Evolutionary conservation across 2,329 filamentous ascomycete genomes (phyloP), one percentile per base, ranked within the genome.

Genomic region (Orbilia ellipsospora): DNA sequence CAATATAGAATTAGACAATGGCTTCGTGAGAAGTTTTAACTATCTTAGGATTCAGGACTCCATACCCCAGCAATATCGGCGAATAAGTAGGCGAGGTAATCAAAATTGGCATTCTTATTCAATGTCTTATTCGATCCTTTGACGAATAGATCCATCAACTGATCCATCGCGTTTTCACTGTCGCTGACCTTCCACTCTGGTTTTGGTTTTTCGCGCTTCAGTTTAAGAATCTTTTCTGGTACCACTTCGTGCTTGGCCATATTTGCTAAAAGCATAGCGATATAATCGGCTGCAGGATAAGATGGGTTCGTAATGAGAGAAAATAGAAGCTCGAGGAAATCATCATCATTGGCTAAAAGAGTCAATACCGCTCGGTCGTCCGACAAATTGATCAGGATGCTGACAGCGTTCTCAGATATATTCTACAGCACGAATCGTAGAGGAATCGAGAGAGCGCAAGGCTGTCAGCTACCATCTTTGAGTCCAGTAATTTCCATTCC

Each of bases 61-160:
- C 56, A 16, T 79, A 83, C 81, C 75, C 87, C 96, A 59, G 93
- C 90, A 8, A 99, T 86, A 82, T 99, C 94, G 48, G 95, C 94
- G 81, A 99, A 96, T 66, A 97, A 86, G 81, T 98, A 99, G 50
- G 93, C 89, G 23, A 99, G 87, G 83, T 98, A 97, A 84, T 99
- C 93, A 82, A 89, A 98, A 83, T 94, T 88, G 74, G 93, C 93
- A 26, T 90, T 82, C 80, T 91, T 90, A 85, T 98, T 98, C 83
- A 95, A 93, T 8, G 86, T 85, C 23, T 91, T 91, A 76, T 91
- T 90, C 20, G 92, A 90, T 18, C 94, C 94, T 84, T 95, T 96
- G 81, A 98, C 95, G 81, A 99, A 99, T 79, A 96, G 90, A 82
- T 98, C 95, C 82, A 99, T 89, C 31, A 99, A 85, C 83, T 98